These are phyloP conservation scores for Metahyphopichia silvanorum DNA, from an alignment of 805 yeast species.

Conservation along the genomic window DNA sequence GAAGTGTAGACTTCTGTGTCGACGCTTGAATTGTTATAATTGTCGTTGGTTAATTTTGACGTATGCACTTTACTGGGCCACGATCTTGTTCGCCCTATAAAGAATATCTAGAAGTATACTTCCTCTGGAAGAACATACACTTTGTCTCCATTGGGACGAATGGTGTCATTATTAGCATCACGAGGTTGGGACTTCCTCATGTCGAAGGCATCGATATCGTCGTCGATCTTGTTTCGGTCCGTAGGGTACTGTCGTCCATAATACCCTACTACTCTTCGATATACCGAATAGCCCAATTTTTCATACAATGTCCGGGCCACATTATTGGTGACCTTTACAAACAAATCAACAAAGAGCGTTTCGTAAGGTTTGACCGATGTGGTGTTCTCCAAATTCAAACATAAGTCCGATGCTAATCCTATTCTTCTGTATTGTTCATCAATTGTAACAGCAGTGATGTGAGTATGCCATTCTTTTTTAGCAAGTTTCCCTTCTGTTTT, in stretches of 20 bases:
- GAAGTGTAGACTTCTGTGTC: too few relatives aligned
- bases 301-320: conserved; percentile 83
- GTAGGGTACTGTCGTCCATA: conserved; percentile 59
- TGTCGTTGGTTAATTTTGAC: too few relatives aligned
- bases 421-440: conserved; percentile 78
- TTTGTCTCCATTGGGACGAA: conserved; percentile 58
- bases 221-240: conserved; percentile 49
- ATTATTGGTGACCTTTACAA: conserved; percentile 81
- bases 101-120: conserved; percentile 57
- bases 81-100: too few relatives aligned
- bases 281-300: conserved; percentile 80
- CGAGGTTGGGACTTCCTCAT: conserved; percentile 68
- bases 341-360: conserved; percentile 84
- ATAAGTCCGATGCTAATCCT: conserved; percentile 79
- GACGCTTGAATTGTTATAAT: too few relatives aligned
- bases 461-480: conserved; percentile 88
- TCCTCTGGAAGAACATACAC: conserved; percentile 65
- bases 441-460: conserved; percentile 93
- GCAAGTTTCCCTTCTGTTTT: conserved; percentile 78
- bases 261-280: conserved; percentile 84
- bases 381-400: conserved; percentile 66
- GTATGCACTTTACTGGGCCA: too few relatives aligned
- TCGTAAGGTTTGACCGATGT: conserved; percentile 72
- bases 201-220: conserved; percentile 82
- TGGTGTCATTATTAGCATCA: conserved; percentile 52